These are phyloP conservation scores for Sordariomycetes sp. DNA, from an alignment of 2,329 filamentous ascomycete species.

Conservation along the genomic window DNA sequence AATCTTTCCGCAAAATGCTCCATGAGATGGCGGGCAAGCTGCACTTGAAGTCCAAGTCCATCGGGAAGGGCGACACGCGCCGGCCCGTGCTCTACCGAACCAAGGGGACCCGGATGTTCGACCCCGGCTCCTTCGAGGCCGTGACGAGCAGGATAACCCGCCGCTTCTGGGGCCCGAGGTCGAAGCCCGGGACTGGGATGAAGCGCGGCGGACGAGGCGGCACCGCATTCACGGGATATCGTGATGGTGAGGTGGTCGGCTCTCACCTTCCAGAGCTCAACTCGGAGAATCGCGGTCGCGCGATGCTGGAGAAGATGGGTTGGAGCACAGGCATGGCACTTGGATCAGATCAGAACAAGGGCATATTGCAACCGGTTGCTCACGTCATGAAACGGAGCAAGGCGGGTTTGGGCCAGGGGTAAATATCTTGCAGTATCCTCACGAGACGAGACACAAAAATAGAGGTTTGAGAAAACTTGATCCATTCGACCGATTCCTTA, in stretches of 20 bases:
- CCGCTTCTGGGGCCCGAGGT: background rate
- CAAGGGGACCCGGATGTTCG: slow-evolving; percentile 49
- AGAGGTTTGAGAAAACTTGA: background rate
- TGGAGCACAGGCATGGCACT: slow-evolving; percentile 83
- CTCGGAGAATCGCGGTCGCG: slow-evolving; percentile 69
- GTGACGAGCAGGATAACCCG: background rate
- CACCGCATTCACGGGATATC: background rate
- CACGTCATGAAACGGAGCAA: slow-evolving; percentile 83
- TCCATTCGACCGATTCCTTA: slow-evolving; percentile 45
- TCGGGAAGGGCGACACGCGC: slow-evolving; percentile 60
- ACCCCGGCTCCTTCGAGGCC: slow-evolving; percentile 11
- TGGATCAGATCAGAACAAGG: slow-evolving; percentile 64
- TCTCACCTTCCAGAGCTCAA: slow-evolving; percentile 76
- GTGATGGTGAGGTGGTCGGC: slow-evolving; percentile 82
- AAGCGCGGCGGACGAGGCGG: background rate
- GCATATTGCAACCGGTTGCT: slow-evolving; percentile 74
- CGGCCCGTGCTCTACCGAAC: slow-evolving; percentile 73
- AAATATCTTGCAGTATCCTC: background rate
- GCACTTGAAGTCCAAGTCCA: slow-evolving; percentile 74
- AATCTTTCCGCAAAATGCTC: slow-evolving; percentile 62
- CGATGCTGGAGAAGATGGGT: slow-evolving; percentile 94
- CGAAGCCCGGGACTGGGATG: background rate
- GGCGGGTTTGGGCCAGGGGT: slow-evolving; percentile 60
- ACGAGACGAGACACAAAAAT: slow-evolving; percentile 5
- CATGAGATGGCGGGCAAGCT: slow-evolving; percentile 70